Evolutionary conservation across 305 asterid species (phyloP).

Genomic region (Withania somnifera): DNA sequence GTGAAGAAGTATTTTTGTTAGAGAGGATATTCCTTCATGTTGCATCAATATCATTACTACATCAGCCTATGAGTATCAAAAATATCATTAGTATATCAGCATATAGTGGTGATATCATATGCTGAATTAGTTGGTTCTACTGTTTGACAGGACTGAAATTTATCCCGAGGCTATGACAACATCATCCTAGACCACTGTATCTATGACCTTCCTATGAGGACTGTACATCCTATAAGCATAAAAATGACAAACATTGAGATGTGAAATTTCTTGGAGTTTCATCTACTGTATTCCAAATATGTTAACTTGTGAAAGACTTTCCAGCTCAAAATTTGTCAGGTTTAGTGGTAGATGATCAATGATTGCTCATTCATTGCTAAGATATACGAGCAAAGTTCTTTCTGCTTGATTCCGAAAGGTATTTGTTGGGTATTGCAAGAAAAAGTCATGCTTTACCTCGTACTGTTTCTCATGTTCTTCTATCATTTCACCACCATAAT

Average conservation of each 20-base stretch:
- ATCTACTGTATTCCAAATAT: background rate
- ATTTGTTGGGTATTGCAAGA: background rate
- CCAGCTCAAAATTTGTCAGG: background rate
- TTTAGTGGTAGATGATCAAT: background rate
- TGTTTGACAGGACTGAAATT: background rate
- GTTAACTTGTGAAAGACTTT: background rate
- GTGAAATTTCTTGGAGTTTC: background rate
- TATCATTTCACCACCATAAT: background rate
- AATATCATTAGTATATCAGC: background rate
- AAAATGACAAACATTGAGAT: background rate
- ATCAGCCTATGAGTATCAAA: background rate
- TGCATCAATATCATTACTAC: background rate
- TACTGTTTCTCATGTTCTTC: background rate
- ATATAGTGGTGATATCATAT: background rate
- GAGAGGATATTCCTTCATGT: background rate
- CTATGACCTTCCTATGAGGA: background rate
- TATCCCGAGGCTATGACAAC: background rate
- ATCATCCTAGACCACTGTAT: background rate
- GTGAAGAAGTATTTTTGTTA: background rate
- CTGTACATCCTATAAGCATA: background rate
- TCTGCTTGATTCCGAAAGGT: background rate
- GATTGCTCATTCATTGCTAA: background rate
- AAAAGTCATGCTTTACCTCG: background rate
- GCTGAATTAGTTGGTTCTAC: background rate
- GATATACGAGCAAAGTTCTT: background rate